phyloP scores from a whole-genome alignment of 1,284 basidiomycete genomes.

The Pseudozyma hubeiensis region DNA sequence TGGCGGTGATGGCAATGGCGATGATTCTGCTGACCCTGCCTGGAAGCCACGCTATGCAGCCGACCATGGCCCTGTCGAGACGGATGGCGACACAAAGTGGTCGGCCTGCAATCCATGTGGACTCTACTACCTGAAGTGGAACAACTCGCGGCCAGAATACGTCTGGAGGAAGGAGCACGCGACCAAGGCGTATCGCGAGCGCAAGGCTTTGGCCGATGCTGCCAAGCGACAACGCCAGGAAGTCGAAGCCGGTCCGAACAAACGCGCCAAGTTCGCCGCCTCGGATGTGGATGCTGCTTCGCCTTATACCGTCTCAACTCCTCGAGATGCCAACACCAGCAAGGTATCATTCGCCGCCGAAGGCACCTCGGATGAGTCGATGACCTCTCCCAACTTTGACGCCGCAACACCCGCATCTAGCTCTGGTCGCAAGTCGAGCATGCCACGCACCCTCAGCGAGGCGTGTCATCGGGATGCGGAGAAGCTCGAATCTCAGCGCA shows the following conservation, averaged over 20 bases:
- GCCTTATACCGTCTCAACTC: conserved; percentile 25
- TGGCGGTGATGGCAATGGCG: conserved; percentile 13
- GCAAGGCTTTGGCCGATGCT: conserved; percentile 31
- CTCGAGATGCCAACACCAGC: conserved; percentile 10
- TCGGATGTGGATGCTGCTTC: conserved; percentile 32
- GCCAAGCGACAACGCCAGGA: conserved; percentile 24
- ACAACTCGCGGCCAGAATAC: conserved; percentile 55
- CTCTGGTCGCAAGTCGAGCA: conserved; percentile 35
- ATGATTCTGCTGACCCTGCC: conserved; percentile 16
- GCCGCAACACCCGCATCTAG: conserved; percentile 15
- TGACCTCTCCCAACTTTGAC: conserved; percentile 32
- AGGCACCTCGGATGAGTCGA: conserved; percentile 15
- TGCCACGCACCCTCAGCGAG: conserved; percentile 50
- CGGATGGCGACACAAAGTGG: conserved; percentile 52
- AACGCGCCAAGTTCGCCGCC: conserved; percentile 20
- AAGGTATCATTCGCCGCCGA: conserved; percentile 4
- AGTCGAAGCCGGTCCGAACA: conserved; percentile 14
- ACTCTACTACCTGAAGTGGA: conserved; percentile 61
- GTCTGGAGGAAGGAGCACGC: conserved; percentile 51
- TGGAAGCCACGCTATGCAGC: conserved; percentile 28
- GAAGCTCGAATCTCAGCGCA: conserved; percentile 40
- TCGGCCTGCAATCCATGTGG: conserved; percentile 66
- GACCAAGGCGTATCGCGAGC: conserved; percentile 33
- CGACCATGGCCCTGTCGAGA: conserved; percentile 24
- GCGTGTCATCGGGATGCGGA: conserved; percentile 47